phyloP scores from a whole-genome alignment of 2,329 filamentous ascomycete genomes.

The Graphiopsis chlorocephala region DNA sequence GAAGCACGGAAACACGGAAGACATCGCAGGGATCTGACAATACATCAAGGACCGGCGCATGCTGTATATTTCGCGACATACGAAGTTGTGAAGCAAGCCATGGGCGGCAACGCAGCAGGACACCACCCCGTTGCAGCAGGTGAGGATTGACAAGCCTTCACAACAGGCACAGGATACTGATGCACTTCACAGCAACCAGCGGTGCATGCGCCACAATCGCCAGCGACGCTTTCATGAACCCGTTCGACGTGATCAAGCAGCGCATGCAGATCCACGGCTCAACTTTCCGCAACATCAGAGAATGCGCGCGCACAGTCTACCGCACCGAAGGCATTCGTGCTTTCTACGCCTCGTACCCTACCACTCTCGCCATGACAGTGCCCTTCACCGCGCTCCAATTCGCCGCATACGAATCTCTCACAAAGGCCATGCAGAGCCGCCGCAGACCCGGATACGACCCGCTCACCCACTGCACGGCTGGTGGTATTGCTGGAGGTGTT shows the following conservation, averaged over 20 bases:
- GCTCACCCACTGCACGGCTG: constrained; percentile 87
- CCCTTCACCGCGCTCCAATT: constrained; percentile 97
- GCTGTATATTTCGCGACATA: constrained; percentile 99
- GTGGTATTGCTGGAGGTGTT: constrained; percentile 87
- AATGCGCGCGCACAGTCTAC: constrained; percentile 88
- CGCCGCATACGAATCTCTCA: constrained; percentile 95
- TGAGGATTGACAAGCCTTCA: constrained; percentile 40
- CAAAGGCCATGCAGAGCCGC: constrained; percentile 78
- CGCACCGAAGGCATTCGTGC: constrained; percentile 80
- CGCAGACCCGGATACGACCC: constrained; percentile 69
- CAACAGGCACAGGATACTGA: constrained; percentile 32
- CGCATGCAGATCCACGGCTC: constrained; percentile 98
- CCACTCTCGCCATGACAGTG: constrained; percentile 96
- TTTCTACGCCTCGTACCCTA: constrained; percentile 98
- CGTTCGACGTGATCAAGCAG: constrained; percentile 99
- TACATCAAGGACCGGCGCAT: constrained; percentile 65
- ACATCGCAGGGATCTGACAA: constrained; percentile 25
- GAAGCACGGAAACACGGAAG: constrained; percentile 22
- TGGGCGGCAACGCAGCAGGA: constrained; percentile 85
- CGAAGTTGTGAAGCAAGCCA: constrained; percentile 92
- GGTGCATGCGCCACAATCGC: constrained; percentile 94
- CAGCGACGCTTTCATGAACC: constrained; percentile 98
- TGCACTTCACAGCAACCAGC: constrained; percentile 66
- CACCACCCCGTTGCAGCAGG: constrained; percentile 93
- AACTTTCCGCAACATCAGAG: constrained; percentile 78